Base-by-base conservation (phyloP, 2,329 filamentous ascomycete species). In the Fusarium fujikuroi region DNA sequence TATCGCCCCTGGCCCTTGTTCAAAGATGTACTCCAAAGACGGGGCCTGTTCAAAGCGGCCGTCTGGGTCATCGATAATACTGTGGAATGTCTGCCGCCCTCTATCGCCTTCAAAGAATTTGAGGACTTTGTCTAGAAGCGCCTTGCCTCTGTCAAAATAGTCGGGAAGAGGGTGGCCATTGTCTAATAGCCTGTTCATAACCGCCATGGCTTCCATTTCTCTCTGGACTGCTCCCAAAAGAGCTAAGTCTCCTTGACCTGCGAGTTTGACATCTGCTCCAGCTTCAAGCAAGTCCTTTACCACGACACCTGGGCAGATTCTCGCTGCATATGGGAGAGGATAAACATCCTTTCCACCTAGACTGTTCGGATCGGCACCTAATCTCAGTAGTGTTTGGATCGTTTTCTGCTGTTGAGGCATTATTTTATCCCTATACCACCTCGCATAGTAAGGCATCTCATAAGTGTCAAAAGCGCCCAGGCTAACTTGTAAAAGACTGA, bases 21-120 rank as follows among this genome's bases (percentile, higher is more conserved):
- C 34, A 16, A 72, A 72, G 19, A 63, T 63, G 3, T 60, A 56
- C 23, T 57, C 54, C 36, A 72, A 46, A 7, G 58, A 21, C 46
- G 39, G 40, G 11, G 43, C 15, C n/a, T 18, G 7, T 25, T 16
- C 8, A 23, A 70, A 70, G 30, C 43, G 37, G 14, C 47, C 47
- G 5, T 60, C 47, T 36, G 44, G 37, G 12, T 34, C n/a, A 12
- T 12, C 47, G 12, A 25, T 5, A n/a, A 53, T 34, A 15, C n/a
- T 18, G 5, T 28, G 21, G 21, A 39, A 59, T 3, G 5, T 30
- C 15, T 34, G 25, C 7, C 28, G 36, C 36, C 14, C 46, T 34
- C 16, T 18, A 23, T 42, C 36, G 1, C 46, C 46, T 32, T 28
- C 36, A 28, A 60, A 56, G 9, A 56, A 30, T 8, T 2, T 2